Percentiles rank a stretch among this genome's conserved stretches.
Conservation (phyloP, 345 rosid genomes). For the Microcos paniculata region DNA sequence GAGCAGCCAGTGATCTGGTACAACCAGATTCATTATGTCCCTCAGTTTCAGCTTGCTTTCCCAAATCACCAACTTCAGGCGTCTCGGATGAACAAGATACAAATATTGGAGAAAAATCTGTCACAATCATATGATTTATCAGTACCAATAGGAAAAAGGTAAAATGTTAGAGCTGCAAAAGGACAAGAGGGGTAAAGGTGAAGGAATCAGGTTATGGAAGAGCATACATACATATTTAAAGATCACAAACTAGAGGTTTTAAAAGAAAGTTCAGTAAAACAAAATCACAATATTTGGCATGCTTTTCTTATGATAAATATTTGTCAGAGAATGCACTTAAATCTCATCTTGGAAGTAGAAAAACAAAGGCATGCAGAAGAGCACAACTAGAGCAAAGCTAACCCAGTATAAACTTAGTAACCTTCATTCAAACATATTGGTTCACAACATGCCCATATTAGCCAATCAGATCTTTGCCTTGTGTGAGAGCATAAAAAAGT, state of each 20-base stretch:
- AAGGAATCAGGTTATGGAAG: neutral
- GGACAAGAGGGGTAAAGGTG: neutral
- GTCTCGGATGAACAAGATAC: slow-evolving; percentile 36
- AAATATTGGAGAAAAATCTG: slow-evolving; percentile 49
- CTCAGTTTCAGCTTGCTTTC: slow-evolving; percentile 51
- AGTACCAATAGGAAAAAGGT: slow-evolving; percentile 1
- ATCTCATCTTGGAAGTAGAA: neutral
- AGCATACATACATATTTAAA: neutral
- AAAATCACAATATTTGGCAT: no score
- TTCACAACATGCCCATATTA: neutral
- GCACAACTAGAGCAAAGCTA: neutral
- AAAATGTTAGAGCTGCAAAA: neutral
- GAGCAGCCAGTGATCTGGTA: slow-evolving; percentile 30
- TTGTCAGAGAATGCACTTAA: neutral
- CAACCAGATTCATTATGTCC: slow-evolving; percentile 44
- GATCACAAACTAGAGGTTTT: neutral
- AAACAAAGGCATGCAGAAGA: neutral
- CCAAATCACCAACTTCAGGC: slow-evolving; percentile 41
- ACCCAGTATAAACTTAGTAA: neutral
- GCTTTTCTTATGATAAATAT: neutral
- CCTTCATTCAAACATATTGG: neutral
- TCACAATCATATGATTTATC: slow-evolving; percentile 16
- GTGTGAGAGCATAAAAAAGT: neutral
- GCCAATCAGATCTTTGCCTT: neutral
- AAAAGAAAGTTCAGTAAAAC: neutral